Conservation (phyloP, 192 early-diverging fungal species). For the Gorgonomyces haynaldii region DNA sequence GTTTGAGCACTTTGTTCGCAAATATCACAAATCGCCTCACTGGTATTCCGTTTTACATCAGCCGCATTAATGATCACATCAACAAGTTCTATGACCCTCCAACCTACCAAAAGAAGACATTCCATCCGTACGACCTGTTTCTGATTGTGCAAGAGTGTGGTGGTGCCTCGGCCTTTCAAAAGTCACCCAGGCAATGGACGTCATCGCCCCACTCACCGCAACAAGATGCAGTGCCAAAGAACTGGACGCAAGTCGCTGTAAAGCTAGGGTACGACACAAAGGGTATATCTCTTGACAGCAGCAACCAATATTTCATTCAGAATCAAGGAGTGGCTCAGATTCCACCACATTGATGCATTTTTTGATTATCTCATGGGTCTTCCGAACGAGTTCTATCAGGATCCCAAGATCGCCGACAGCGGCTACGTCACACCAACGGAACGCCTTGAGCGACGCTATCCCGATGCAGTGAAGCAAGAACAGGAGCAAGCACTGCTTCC, state of each 20-base stretch:
- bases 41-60: slow-evolving; percentile 11
- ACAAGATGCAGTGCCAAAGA: slow-evolving; percentile 8
- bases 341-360: slow-evolving; percentile 27
- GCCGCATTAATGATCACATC: slow-evolving; percentile 20
- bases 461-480: too few species aligned
- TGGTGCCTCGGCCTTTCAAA: slow-evolving; percentile 2
- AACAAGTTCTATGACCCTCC: slow-evolving; percentile 25
- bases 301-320: slow-evolving; percentile 27
- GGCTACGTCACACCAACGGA: too few species aligned
- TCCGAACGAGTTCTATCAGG: slow-evolving; percentile 24
- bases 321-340: slow-evolving; percentile 28
- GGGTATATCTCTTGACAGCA: too few species aligned
- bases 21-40: slow-evolving; percentile 10
- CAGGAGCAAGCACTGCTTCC: too few species aligned
- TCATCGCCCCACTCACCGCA: neutral
- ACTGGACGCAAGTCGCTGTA: slow-evolving; percentile 26
- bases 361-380: slow-evolving; percentile 26
- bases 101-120: slow-evolving; percentile 24
- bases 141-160: slow-evolving; percentile 17
- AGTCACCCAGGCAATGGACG: slow-evolving; percentile 4
- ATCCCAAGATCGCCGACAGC: too few species aligned
- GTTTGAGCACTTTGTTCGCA: slow-evolving; percentile 15
- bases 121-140: slow-evolving; percentile 20
- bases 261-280: slow-evolving; percentile 27
- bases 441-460: too few species aligned